Evolutionary conservation across 768 basidiomycete species (phyloP).

Genomic region (Suillus placidus): DNA sequence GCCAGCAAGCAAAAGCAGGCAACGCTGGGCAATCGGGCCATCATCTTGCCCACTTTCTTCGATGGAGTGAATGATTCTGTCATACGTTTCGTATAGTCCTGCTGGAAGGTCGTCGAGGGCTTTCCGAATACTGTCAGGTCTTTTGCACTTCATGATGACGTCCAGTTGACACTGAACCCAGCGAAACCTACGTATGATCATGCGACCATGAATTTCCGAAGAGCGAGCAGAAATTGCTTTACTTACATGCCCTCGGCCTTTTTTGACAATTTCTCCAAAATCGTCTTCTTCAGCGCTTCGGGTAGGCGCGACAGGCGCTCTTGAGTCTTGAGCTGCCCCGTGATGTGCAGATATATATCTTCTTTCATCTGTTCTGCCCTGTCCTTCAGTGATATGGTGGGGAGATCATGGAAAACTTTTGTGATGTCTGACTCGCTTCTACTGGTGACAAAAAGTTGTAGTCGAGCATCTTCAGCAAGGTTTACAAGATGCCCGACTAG

Average conservation of each 20-base stretch:
- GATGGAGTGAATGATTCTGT: constrained; percentile 21
- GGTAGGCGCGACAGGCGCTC: neutral
- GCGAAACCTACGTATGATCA: constrained; percentile 3
- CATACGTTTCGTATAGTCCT: constrained; percentile 26
- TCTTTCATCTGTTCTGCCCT: neutral
- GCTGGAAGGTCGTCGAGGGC: constrained; percentile 16
- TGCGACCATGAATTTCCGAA: neutral
- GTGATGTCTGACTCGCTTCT: neutral
- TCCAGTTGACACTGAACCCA: constrained; percentile 15
- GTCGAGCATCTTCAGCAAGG: constrained; percentile 2
- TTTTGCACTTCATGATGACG: neutral
- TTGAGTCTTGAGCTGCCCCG: neutral
- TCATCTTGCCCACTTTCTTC: neutral
- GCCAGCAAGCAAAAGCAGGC: constrained; percentile 2
- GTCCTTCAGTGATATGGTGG: constrained; percentile 2
- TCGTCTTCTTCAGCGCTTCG: neutral
- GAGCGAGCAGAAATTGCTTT: neutral
- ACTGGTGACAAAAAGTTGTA: constrained; percentile 12
- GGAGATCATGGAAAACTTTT: neutral
- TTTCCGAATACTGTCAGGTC: constrained; percentile 3
- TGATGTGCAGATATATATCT: constrained; percentile 8
- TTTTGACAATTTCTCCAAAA: neutral
- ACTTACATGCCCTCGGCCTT: constrained; percentile 12
- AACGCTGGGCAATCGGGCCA: neutral
- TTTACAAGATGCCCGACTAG: neutral